These are phyloP conservation scores for Hymenoscyphus fraxineus DNA, from an alignment of 2,329 filamentous ascomycete species.

Conservation along the genomic window DNA sequence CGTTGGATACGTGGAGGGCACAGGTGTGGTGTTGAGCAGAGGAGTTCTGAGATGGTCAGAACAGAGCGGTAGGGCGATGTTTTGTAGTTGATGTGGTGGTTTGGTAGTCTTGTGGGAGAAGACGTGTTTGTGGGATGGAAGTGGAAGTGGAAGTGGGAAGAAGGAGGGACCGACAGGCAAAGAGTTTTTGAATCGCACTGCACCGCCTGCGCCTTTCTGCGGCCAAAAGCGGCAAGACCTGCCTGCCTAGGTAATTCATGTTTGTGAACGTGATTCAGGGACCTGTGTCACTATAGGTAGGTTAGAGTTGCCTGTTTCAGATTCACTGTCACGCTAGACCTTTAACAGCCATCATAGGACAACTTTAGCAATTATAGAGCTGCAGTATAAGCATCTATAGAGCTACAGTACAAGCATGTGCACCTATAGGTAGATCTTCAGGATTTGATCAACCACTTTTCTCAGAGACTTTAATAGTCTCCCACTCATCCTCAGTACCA, in stretches of 20 bases:
- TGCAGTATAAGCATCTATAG: no score
- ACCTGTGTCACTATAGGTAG: no score
- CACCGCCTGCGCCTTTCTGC: not conserved
- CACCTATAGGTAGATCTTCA: no score
- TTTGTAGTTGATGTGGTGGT: not conserved
- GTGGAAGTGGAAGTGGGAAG: not conserved
- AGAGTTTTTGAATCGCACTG: not conserved
- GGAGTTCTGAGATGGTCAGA: slow-evolving; percentile 3
- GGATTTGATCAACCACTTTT: no score
- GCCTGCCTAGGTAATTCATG: not conserved
- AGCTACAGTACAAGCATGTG: no score
- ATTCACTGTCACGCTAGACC: no score
- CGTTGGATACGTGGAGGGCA: not conserved
- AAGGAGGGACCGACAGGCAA: not conserved
- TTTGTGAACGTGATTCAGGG: not conserved
- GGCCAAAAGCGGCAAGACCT: not conserved
- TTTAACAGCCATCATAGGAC: no score
- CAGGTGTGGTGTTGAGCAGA: not conserved
- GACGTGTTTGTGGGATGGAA: slow-evolving; percentile 12
- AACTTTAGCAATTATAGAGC: no score
- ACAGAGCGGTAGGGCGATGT: not conserved
- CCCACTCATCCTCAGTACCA: no score
- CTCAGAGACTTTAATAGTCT: no score
- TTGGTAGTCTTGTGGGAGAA: slow-evolving; percentile 8
- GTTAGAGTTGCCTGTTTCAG: no score